Base-by-base conservation (phyloP, 2,329 filamentous ascomycete genomes). In the Xylariaceae sp. region DNA sequence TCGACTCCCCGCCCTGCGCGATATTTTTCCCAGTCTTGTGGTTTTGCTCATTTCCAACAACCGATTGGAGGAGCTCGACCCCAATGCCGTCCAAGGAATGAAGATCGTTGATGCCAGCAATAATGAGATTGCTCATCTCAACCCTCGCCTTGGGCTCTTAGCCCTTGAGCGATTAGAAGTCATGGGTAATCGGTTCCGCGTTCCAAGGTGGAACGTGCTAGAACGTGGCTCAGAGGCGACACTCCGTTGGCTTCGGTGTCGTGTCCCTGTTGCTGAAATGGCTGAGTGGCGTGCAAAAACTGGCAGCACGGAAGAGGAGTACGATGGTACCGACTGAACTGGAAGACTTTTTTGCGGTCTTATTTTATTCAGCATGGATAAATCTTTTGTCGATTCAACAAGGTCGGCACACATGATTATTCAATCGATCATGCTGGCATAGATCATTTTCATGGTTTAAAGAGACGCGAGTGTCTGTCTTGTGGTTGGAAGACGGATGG, bases 171-270 rank as follows among this genome's bases (percentile, higher is more conserved):
- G 78, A 43, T 70, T 96, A 8, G 85, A 95, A 38, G 85, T 95
- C 4, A 80, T 79, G 22, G 90, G 90, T 0, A 97, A 97, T 63
- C 77, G 83, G 23, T 97, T 97, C 68, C 77, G 88, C 23, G 89
- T 96, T 23, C 92, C 92, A 0, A 81, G 87, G 45, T 91, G 86
- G 71, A 86, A 86, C 52, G 78, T 95, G 6, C 69, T 97, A 38
- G 86, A 92, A 49, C 86, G 89, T 51, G 92, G 92, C 1, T 96
- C 91, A 0, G 89, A 95, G 57, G 85, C 88, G 2, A 84, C 89
- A 0, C 69, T 96, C 54, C 75, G 82, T 40, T 95, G 89, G 86
- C 66, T 96, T 40, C 78, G 87, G 49, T 86, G 88, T 22, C 78
- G 85, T 44, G 85, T 95, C 27, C 83, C 87, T 0, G 71, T 75